phyloP scores from a whole-genome alignment of 176 grass and related monocot genomes.

The Lolium multiflorum region DNA sequence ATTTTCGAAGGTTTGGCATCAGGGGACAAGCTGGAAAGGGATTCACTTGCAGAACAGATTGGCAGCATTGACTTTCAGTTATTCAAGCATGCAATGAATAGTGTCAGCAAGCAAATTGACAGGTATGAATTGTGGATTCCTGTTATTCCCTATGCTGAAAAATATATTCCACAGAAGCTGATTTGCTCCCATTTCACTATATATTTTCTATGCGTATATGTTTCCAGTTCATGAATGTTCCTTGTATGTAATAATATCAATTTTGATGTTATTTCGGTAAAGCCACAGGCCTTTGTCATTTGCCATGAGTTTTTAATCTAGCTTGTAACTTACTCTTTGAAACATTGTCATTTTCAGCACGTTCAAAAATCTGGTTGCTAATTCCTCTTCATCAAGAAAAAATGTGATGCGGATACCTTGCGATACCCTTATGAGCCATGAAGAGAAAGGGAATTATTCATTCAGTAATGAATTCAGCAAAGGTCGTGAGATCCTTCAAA shows the following conservation, averaged over 20 bases:
- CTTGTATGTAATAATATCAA: constrained; percentile 6
- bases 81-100: constrained; percentile 78
- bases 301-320: background rate
- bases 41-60: constrained; percentile 79
- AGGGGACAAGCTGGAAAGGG: constrained; percentile 75
- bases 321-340: constrained; percentile 42
- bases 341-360: constrained; percentile 56
- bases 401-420: constrained; percentile 59
- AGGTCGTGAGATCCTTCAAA: constrained; percentile 64
- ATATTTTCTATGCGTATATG: constrained; percentile 4
- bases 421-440: constrained; percentile 40
- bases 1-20: constrained; percentile 79
- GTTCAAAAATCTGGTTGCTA: constrained; percentile 50
- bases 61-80: constrained; percentile 76
- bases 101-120: constrained; percentile 54
- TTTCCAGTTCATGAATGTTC: background rate
- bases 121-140: constrained; percentile 44
- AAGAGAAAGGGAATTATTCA: constrained; percentile 58
- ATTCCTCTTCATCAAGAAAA: constrained; percentile 55
- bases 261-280: background rate
- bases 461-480: constrained; percentile 58
- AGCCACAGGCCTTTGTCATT: background rate
- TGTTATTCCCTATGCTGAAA: constrained; percentile 8
- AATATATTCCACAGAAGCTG: constrained; percentile 12
- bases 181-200: constrained; percentile 16